Evolutionary conservation across 495 filamentous ascomycete genomes (phyloP).

Genomic region (Neurospora sp.): DNA sequence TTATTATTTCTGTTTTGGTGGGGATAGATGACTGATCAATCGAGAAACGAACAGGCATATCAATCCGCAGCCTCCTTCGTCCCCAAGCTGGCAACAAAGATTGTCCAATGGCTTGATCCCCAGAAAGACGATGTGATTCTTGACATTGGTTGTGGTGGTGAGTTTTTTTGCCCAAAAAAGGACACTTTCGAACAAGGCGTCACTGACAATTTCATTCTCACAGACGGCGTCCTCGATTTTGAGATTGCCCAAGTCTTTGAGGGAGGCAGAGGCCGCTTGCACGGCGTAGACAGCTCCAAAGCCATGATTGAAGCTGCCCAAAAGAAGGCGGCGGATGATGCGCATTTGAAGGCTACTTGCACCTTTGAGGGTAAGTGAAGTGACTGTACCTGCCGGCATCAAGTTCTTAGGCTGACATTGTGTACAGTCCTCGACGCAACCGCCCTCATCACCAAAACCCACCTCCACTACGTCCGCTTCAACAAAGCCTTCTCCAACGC

Average conservation of each 20-base stretch:
- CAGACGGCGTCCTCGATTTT: constrained; percentile 54
- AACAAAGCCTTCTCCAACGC: constrained; percentile 72
- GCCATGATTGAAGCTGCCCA: constrained; percentile 54
- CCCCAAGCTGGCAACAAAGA: constrained; percentile 52
- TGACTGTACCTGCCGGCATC: not conserved
- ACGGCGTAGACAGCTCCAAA: constrained; percentile 55
- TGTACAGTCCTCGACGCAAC: constrained; percentile 27
- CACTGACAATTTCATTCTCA: not conserved
- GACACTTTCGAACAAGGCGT: not conserved
- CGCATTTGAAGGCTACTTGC: constrained; percentile 17
- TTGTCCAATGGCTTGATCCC: constrained; percentile 55
- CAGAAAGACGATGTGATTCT: constrained; percentile 52
- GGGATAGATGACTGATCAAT: not conserved
- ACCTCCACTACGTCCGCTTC: constrained; percentile 23
- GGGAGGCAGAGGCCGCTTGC: constrained; percentile 34
- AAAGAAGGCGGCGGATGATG: constrained; percentile 12
- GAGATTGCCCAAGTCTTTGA: constrained; percentile 36
- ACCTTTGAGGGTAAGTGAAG: constrained; percentile 32
- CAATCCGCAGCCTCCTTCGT: constrained; percentile 61
- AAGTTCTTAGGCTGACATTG: not conserved
- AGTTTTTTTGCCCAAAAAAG: not conserved
- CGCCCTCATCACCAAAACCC: constrained; percentile 9
- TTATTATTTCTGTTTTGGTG: not conserved
- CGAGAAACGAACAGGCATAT: constrained; percentile 39
- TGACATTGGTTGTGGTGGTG: constrained; percentile 65